Conservation (phyloP, 116 monocot species). For the Cymodocea nodosa region DNA sequence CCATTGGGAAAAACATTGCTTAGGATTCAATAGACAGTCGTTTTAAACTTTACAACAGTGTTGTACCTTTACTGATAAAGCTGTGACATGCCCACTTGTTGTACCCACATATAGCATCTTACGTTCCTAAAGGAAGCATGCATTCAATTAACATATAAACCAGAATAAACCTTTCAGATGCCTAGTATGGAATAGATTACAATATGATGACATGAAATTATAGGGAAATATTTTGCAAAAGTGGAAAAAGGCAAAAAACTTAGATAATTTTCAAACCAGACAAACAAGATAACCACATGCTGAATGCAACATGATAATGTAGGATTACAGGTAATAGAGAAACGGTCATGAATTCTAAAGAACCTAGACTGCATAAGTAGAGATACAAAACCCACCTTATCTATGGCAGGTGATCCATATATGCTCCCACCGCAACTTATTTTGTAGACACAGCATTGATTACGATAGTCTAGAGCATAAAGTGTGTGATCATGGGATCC, state of each 20-base stretch:
- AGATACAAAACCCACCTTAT: conserved; percentile 27
- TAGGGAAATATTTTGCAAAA: no score
- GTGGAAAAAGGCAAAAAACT: no score
- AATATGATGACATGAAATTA: no score
- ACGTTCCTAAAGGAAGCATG: conserved; percentile 18
- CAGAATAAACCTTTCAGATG: neutral
- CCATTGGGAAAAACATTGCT: no score
- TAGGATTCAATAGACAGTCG: no score
- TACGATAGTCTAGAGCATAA: conserved; percentile 68
- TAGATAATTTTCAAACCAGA: no score
- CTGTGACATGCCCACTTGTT: conserved; percentile 70
- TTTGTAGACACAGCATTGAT: conserved; percentile 40
- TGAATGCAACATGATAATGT: no score
- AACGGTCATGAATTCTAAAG: no score
- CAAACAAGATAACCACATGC: no score
- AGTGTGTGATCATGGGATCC: conserved; percentile 78
- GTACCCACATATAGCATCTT: conserved; percentile 66
- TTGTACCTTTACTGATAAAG: conserved; percentile 48
- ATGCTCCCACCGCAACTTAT: conserved; percentile 76
- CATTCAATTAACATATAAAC: neutral
- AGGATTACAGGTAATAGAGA: no score
- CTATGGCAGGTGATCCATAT: conserved; percentile 82
- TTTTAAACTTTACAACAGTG: neutral
- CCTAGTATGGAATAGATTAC: neutral
- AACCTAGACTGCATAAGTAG: neutral